phyloP scores from a whole-genome alignment of 2,329 filamentous ascomycete species.

The Paecilomyces variotii region DNA sequence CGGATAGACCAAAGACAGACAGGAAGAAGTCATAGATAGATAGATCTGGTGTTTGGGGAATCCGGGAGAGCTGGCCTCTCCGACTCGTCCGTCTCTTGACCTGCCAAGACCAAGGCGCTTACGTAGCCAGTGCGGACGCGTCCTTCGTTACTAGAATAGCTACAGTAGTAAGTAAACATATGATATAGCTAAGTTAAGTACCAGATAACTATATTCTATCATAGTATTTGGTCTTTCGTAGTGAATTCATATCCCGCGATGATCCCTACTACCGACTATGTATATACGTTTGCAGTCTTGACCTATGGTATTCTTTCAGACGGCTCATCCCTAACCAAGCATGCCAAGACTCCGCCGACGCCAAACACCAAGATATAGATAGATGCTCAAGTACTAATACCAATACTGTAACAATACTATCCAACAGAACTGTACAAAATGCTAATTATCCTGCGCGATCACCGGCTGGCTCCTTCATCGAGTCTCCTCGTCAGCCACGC shows the following conservation, averaged over 20 bases:
- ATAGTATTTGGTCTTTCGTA: too few relatives aligned
- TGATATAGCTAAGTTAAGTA: too few relatives aligned
- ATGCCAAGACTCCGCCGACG: too few relatives aligned
- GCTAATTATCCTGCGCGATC: background rate
- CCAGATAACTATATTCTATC: background rate
- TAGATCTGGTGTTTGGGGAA: background rate
- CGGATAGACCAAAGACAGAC: background rate
- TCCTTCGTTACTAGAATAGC: background rate
- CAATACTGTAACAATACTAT: background rate
- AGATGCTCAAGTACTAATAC: too few relatives aligned
- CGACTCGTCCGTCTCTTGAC: slow-evolving; percentile 1
- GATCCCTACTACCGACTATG: too few relatives aligned
- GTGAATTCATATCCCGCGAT: background rate
- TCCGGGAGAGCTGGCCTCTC: background rate
- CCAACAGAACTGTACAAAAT: background rate
- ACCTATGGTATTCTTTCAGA: too few relatives aligned
- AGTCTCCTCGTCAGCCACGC: slow-evolving; percentile 64
- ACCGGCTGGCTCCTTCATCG: slow-evolving; percentile 45
- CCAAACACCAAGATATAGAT: too few relatives aligned
- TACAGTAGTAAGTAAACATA: background rate
- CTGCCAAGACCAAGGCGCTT: background rate
- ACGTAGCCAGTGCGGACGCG: background rate
- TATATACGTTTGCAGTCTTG: too few relatives aligned
- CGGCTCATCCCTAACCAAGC: too few relatives aligned
- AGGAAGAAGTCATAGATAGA: background rate